These are phyloP conservation scores for Stromatinia cepivora DNA, from an alignment of 2,329 filamentous ascomycete genomes.

Conservation along the genomic window DNA sequence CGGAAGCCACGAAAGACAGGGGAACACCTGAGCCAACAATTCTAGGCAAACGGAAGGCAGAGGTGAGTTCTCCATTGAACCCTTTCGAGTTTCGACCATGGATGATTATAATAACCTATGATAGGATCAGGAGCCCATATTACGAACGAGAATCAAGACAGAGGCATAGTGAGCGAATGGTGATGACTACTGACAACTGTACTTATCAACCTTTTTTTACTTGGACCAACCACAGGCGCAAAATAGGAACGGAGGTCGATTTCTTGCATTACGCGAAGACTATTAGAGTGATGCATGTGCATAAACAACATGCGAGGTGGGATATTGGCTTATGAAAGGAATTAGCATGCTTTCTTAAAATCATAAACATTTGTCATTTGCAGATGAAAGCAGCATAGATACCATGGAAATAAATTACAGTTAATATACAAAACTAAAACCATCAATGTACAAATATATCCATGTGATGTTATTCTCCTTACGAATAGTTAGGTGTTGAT, in stretches of 20 bases:
- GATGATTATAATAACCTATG: not conserved
- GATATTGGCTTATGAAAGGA: not conserved
- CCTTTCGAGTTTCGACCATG: not conserved
- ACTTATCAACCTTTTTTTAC: not conserved
- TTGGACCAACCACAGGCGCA: not conserved
- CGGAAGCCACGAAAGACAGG: conserved; percentile 71
- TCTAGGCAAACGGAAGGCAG: conserved; percentile 74
- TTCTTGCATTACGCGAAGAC: not conserved
- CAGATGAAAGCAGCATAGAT: not conserved
- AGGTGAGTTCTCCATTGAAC: conserved; percentile 44
- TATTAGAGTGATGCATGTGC: conserved; percentile 3
- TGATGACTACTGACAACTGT: not conserved
- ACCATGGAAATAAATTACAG: not conserved
- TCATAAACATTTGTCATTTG: not conserved
- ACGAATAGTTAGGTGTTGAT: not conserved
- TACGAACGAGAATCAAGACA: conserved; percentile 38
- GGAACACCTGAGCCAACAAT: conserved; percentile 61
- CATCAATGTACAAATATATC: not conserved
- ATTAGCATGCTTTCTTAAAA: not conserved
- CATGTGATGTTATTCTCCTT: not conserved
- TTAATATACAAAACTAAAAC: not conserved
- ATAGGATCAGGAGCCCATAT: conserved; percentile 20
- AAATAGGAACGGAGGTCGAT: not conserved
- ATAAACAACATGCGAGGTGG: not conserved
- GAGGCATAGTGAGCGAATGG: conserved; percentile 12